Evolutionary conservation across 1,284 basidiomycete genomes (phyloP).

Genomic region (Heterobasidion parviporum): DNA sequence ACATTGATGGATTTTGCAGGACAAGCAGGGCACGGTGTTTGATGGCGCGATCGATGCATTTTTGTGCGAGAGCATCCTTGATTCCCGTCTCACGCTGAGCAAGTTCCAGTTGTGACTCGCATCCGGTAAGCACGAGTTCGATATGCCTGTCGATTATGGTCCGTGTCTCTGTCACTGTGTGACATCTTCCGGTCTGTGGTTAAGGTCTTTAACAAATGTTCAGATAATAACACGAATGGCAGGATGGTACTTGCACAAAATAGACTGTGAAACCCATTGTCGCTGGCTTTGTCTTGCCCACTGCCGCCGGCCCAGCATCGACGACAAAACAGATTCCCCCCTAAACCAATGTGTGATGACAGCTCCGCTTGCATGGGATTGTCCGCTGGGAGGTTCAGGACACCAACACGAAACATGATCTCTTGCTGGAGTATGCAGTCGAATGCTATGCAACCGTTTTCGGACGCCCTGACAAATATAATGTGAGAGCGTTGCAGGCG

Average conservation of each 20-base stretch:
- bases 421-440: conserved; percentile 21
- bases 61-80: conserved; percentile 25
- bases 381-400: conserved; percentile 17
- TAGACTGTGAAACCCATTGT: conserved; percentile 16
- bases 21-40: conserved; percentile 8
- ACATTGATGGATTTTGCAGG: neutral
- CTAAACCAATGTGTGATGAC: conserved; percentile 15
- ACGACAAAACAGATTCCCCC: conserved; percentile 16
- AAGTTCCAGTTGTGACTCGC: too few relatives aligned
- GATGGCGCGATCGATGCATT: conserved; percentile 25
- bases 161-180: conserved; percentile 13
- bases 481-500: too few relatives aligned
- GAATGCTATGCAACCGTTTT: neutral
- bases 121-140: neutral
- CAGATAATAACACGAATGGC: neutral
- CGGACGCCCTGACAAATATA: neutral
- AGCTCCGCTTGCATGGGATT: conserved; percentile 22
- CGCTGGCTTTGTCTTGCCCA: conserved; percentile 11
- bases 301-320: conserved; percentile 16
- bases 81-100: conserved; percentile 22
- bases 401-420: conserved; percentile 14
- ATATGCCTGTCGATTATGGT: conserved; percentile 10
- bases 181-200: conserved; percentile 13
- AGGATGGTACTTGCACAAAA: neutral
- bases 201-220: too few relatives aligned